Percentiles rank a stretch among this genome's conserved stretches.
These are phyloP conservation scores for Ogataea chonburiensis DNA, from an alignment of 805 yeast genomes.

Conservation along the genomic window DNA sequence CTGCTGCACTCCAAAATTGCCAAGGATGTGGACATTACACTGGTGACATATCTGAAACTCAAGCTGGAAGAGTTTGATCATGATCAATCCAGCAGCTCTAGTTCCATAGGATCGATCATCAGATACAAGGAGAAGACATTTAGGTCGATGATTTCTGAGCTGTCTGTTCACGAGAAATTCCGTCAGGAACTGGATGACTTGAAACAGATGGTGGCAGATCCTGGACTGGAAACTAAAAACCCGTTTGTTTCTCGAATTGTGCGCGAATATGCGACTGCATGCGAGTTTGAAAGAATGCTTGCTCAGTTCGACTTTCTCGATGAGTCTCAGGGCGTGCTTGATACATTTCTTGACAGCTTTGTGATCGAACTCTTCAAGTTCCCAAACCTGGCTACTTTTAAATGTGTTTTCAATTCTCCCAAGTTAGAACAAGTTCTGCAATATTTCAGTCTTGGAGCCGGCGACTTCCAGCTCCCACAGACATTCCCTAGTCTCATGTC, in stretches of 20 bases:
- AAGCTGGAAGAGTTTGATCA: constrained; percentile 13
- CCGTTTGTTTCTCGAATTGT: constrained; percentile 8
- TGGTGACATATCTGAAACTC: constrained; percentile 13
- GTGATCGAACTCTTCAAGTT: constrained; percentile 13
- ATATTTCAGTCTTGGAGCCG: constrained; percentile 9
- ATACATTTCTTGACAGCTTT: constrained; percentile 8
- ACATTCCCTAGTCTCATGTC: constrained; percentile 8
- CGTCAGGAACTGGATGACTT: constrained; percentile 18
- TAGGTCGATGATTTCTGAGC: constrained; percentile 17
- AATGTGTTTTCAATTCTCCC: constrained; percentile 10
- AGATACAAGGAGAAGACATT: constrained; percentile 17
- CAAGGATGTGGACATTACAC: constrained; percentile 8
- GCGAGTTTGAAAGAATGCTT: constrained; percentile 7
- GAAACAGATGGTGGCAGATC: constrained; percentile 6
- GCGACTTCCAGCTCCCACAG: constrained; percentile 11
- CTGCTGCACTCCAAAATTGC: constrained; percentile 18
- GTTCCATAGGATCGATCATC: constrained; percentile 17
- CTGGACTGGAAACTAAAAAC: constrained; percentile 5
- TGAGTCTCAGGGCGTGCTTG: constrained; percentile 3
- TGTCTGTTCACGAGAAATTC: constrained; percentile 15
- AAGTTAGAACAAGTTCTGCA: constrained; percentile 15
- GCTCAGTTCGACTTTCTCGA: constrained; percentile 10
- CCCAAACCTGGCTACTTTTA: constrained; percentile 15
- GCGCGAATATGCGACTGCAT: constrained; percentile 7
- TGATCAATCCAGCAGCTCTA: constrained; percentile 11